Conservation (phyloP, 495 filamentous ascomycete genomes). For the Geoglossum glabrum region DNA sequence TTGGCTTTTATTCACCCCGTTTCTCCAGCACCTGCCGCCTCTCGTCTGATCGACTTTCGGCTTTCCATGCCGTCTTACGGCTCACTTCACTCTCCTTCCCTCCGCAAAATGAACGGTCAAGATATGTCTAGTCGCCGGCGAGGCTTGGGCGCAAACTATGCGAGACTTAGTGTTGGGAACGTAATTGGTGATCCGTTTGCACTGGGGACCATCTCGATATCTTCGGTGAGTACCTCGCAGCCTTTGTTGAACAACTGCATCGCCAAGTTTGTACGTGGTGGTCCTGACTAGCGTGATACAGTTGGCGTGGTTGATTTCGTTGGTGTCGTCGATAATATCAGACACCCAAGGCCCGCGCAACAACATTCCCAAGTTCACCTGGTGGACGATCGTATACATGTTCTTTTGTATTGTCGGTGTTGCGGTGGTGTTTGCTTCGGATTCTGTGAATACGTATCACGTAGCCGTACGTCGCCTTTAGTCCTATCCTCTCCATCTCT, state of each 20-base stretch:
- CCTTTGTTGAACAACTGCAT: background rate
- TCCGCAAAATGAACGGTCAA: conserved; percentile 60
- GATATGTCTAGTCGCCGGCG: background rate
- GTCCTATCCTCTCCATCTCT: background rate
- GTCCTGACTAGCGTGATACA: conserved; percentile 21
- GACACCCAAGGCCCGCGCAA: conserved; percentile 26
- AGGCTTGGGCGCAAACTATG: conserved; percentile 4
- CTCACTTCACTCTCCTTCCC: conserved; percentile 50
- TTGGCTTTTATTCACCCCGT: background rate
- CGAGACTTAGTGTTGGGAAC: conserved; percentile 57
- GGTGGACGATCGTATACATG: conserved; percentile 79
- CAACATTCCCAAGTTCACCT: conserved; percentile 63
- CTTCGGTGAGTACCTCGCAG: conserved; percentile 40
- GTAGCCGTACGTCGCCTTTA: conserved; percentile 43
- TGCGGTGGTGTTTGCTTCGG: conserved; percentile 58
- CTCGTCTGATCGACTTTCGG: background rate
- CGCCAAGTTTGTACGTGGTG: background rate
- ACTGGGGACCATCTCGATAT: conserved; percentile 80
- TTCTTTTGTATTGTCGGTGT: conserved; percentile 64
- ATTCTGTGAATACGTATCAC: conserved; percentile 67
- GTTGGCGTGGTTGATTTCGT: conserved; percentile 88
- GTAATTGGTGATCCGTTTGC: conserved; percentile 94
- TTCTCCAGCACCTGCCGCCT: background rate
- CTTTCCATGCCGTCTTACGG: conserved; percentile 47
- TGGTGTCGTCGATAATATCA: conserved; percentile 66